Base-by-base conservation (phyloP, 805 yeast species). In the Myxozyma melibiosi region DNA sequence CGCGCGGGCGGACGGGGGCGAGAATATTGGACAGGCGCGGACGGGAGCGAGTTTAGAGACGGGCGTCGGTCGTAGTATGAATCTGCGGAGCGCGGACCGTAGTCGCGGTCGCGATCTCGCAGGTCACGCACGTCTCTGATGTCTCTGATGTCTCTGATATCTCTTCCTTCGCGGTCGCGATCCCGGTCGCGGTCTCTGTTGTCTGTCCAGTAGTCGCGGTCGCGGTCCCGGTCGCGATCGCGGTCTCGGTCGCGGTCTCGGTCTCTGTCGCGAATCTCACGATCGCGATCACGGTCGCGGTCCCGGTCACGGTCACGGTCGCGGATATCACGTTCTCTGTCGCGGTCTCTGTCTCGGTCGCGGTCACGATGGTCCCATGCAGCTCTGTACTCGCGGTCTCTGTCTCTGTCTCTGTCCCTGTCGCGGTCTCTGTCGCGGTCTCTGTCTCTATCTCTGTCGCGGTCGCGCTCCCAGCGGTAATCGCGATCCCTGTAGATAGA, bases 31-130 rank as follows among this genome's bases (percentile, higher is more conserved):
- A 28, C 31, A 3, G 34, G 3, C 3, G 46, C 20, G 4, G 35
- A 42, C n/a, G 25, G 46, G 9, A 22, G 34, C 20, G 34, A 4
- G 20, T 20, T 13, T 5, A 25, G 38, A 5, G 48, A 28, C 22
- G 38, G 38, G 20, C 38, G 37, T 14, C 38, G 41, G 40, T 24
- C 41, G 22, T 14, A 22, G 38, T 24, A 34, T 4, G 31, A 13
- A 20, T 34, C 50, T 30, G 28, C 37, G 35, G 28, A 46, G 44
- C 27, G 38, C 33, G 34, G 42, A 39, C 43, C 34, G 38, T 33
- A 35, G 41, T 33, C 33, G 24, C 58, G 48, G 35, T 57, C 60
- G 28, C 58, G 53, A 4, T 54, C 58, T 25, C 58, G 53, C 14
- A 30, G 16, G 3, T 28, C 39, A 8, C 53, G 55, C 4, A 46